Evolutionary conservation across 768 basidiomycete species (phyloP).

Genomic region (Psilocybe subaeruginosa): DNA sequence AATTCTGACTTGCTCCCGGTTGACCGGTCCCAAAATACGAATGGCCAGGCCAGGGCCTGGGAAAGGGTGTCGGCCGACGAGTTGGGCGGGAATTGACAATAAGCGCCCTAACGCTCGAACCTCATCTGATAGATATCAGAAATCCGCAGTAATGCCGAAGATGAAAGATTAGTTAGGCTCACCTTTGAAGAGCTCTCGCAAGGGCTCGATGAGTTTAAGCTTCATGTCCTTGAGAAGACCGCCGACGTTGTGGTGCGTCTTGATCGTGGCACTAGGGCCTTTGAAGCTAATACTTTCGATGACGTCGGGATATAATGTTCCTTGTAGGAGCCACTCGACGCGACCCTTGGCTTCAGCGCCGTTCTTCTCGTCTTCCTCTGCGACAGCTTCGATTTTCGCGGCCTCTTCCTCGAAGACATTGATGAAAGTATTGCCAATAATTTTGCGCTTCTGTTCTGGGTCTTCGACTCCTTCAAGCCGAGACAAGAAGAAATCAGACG

Average conservation of each 20-base stretch:
- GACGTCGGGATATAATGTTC: slow-evolving; percentile 97
- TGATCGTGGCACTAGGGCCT: slow-evolving; percentile 98
- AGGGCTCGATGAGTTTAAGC: slow-evolving; percentile 96
- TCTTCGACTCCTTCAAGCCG: slow-evolving; percentile 92
- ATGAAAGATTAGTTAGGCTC: background rate
- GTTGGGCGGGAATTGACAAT: slow-evolving; percentile 86
- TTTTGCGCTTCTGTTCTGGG: slow-evolving; percentile 95
- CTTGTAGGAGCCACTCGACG: slow-evolving; percentile 97
- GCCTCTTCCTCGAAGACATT: slow-evolving; percentile 97
- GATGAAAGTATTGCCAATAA: slow-evolving; percentile 99
- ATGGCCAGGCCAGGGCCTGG: slow-evolving; percentile 98
- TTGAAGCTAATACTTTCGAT: slow-evolving; percentile 99
- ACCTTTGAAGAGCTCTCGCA: slow-evolving; percentile 99
- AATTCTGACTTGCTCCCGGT: slow-evolving; percentile 88
- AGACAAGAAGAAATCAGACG: slow-evolving; percentile 90
- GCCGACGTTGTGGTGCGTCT: slow-evolving; percentile 99
- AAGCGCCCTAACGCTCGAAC: slow-evolving; percentile 92
- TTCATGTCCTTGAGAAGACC: slow-evolving; percentile 97
- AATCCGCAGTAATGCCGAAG: background rate
- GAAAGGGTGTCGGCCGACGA: slow-evolving; percentile 98
- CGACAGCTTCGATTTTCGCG: slow-evolving; percentile 79
- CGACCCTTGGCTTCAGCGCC: slow-evolving; percentile 80
- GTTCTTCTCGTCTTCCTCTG: slow-evolving; percentile 71
- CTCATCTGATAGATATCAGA: slow-evolving; percentile 65
- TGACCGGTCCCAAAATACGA: slow-evolving; percentile 95